Evolutionary conservation across 2,329 filamentous ascomycete species (phyloP).

Genomic region (Exutisphaerella laricina): DNA sequence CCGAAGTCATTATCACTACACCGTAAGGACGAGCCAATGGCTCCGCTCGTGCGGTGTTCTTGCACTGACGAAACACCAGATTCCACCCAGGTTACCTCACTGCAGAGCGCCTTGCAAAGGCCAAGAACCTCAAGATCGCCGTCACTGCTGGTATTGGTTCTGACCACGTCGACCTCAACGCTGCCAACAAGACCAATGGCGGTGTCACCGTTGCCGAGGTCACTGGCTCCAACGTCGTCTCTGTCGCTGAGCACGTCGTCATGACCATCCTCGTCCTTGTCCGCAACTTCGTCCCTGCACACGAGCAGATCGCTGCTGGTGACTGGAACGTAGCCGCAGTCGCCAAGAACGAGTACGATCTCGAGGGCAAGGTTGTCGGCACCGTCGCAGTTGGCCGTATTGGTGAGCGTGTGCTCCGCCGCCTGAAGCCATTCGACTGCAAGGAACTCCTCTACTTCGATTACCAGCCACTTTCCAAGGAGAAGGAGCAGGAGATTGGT

Average conservation of each 20-base stretch:
- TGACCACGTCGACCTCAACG: conserved; percentile 95
- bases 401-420: conserved; percentile 92
- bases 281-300: conserved; percentile 97
- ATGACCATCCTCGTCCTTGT: conserved; percentile 97
- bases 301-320: conserved; percentile 83
- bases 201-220: conserved; percentile 97
- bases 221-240: conserved; percentile 96
- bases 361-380: conserved; percentile 95
- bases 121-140: conserved; percentile 98
- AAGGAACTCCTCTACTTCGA: conserved; percentile 99
- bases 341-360: conserved; percentile 97
- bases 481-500: conserved; percentile 92
- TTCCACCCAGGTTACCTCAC: conserved; percentile 99
- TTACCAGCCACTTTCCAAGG: conserved; percentile 86
- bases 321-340: conserved; percentile 95
- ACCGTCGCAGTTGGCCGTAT: conserved; percentile 97
- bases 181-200: conserved; percentile 96
- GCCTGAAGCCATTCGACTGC: conserved; percentile 97
- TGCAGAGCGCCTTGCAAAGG: conserved; percentile 90
- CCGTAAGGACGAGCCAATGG: conserved; percentile 55
- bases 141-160: conserved; percentile 97
- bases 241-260: conserved; percentile 96
- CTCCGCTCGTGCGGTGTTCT: not conserved
- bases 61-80: conserved; percentile 42
- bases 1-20: conserved; percentile 98